phyloP scores from a whole-genome alignment of 2,329 filamentous ascomycete species.

The Nigrospora sphaerica region DNA sequence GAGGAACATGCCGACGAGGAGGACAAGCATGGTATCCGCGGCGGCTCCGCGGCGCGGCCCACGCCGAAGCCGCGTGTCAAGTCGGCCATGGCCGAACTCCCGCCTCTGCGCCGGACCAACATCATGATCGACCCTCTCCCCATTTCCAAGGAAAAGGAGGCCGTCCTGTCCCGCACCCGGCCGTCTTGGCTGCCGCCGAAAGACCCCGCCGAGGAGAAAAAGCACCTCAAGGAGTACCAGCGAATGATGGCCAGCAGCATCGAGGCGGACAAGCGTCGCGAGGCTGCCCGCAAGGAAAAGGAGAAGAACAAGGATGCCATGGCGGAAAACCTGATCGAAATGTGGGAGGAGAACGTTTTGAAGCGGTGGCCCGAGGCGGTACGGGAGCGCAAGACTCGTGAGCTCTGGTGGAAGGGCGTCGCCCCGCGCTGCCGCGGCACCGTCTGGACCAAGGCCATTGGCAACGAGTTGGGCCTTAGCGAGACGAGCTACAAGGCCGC shows the following conservation, averaged over 20 bases:
- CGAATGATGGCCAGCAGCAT: slow-evolving; percentile 66
- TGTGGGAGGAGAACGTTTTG: slow-evolving; percentile 73
- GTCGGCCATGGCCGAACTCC: slow-evolving; percentile 61
- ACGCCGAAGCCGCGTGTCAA: slow-evolving; percentile 47
- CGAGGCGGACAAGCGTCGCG: slow-evolving; percentile 53
- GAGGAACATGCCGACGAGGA: slow-evolving; percentile 66
- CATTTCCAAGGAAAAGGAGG: slow-evolving; percentile 80
- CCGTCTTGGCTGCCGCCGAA: slow-evolving; percentile 83
- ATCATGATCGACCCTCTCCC: slow-evolving; percentile 81
- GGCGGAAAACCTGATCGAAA: slow-evolving; percentile 37
- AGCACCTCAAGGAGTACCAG: slow-evolving; percentile 80
- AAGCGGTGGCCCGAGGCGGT: slow-evolving; percentile 71
- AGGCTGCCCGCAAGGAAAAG: slow-evolving; percentile 43
- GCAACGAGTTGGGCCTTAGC: slow-evolving; percentile 64
- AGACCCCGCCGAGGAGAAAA: slow-evolving; percentile 82
- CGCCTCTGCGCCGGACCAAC: slow-evolving; percentile 64
- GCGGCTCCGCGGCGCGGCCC: slow-evolving; percentile 14
- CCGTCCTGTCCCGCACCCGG: slow-evolving; percentile 70
- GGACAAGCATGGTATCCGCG: slow-evolving; percentile 36
- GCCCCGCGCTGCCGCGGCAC: slow-evolving; percentile 61
- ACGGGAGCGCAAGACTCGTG: slow-evolving; percentile 59
- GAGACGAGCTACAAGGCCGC: slow-evolving; percentile 64
- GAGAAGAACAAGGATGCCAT: slow-evolving; percentile 49
- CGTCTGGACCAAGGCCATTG: slow-evolving; percentile 66
- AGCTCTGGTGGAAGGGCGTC: slow-evolving; percentile 78